Evolutionary conservation across 257 asterid species (phyloP).

Genomic region (Hygrophila difformis): DNA sequence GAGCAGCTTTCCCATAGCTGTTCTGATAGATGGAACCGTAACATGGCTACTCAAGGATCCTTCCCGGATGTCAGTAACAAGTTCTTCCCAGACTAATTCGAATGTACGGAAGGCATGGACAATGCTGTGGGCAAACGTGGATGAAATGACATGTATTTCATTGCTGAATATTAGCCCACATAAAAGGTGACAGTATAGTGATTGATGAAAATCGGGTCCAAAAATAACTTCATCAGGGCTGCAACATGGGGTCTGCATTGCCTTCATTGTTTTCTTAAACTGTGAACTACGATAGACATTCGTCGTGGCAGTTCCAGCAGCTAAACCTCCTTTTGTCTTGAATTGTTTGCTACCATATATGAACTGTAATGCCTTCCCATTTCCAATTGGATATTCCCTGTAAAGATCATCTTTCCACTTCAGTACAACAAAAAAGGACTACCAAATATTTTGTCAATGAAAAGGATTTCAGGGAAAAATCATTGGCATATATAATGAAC

Average conservation of each 20-base stretch:
- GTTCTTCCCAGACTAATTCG: constrained; percentile 70
- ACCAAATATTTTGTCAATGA: neutral
- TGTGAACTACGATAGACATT: constrained; percentile 59
- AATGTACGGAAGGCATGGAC: constrained; percentile 80
- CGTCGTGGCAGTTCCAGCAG: constrained; percentile 95
- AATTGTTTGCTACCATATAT: constrained; percentile 85
- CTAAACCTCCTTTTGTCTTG: constrained; percentile 88
- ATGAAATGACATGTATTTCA: constrained; percentile 66
- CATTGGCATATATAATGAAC: neutral
- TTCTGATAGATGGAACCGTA: constrained; percentile 57
- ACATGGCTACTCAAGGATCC: constrained; percentile 58
- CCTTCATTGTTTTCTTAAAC: constrained; percentile 79
- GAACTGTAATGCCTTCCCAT: constrained; percentile 84
- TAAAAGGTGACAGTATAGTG: constrained; percentile 79
- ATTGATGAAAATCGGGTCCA: constrained; percentile 83
- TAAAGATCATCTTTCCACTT: constrained; percentile 8
- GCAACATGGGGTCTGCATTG: constrained; percentile 79
- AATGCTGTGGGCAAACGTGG: constrained; percentile 88
- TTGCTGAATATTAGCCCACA: constrained; percentile 70
- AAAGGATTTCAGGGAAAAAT: neutral
- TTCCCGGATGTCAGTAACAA: constrained; percentile 48
- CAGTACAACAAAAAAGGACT: neutral
- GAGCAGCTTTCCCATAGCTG: constrained; percentile 52
- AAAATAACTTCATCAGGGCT: constrained; percentile 95
- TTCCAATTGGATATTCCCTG: constrained; percentile 64